Evolutionary conservation across 2,329 filamentous ascomycete genomes (phyloP), one percentile per base, ranked within the genome.

Genomic region (Mariannaea elegans): DNA sequence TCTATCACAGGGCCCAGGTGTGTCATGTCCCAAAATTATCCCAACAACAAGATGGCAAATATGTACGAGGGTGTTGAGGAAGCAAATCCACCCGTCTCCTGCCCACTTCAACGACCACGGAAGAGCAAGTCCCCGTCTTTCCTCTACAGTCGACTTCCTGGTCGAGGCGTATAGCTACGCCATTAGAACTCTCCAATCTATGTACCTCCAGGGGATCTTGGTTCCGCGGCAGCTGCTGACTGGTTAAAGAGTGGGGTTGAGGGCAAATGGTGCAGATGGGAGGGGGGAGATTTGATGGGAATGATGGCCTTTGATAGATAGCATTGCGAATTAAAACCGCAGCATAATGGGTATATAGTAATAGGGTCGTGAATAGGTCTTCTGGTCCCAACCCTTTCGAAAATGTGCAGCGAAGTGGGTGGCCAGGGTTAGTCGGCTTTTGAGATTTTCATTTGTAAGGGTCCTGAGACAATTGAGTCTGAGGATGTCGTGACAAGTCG

Each of bases 281-380:
- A 42, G 58, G 51, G 56, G 62, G 63, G 63, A 64, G 59, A 53
- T 58, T 39, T 52, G 32, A 53, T 62, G 60, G 56, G 52, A 55
- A 61, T 59, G 56, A 47, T 50, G 57, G 59, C 66, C 62, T 59
- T 63, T 63, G 69, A 65, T 69, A 54, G 61, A 63, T 69, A 70
- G 64, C 66, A 65, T 56, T 65, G 66, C 59, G 68, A 69, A 68
- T 67, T 70, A 61, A 71, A 64, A 67, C 70, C 70, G 65, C 68
- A 68, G 65, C 69, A 62, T 69, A 67, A 71, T 62, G 65, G 69
- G 68, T 71, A 72, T 72, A 68, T 69, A 71, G 58, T 70, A 69
- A 66, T 55, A n/a, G 59, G 66, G 65, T 71, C 69, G 57, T 71
- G 57, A 71, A 65, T 60, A 60, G 59, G 61, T 61, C 56, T 14